Percentiles rank a stretch among this genome's conserved stretches.
Conservation (phyloP, 129 eudicot species). For the Kitagawia praeruptora region DNA sequence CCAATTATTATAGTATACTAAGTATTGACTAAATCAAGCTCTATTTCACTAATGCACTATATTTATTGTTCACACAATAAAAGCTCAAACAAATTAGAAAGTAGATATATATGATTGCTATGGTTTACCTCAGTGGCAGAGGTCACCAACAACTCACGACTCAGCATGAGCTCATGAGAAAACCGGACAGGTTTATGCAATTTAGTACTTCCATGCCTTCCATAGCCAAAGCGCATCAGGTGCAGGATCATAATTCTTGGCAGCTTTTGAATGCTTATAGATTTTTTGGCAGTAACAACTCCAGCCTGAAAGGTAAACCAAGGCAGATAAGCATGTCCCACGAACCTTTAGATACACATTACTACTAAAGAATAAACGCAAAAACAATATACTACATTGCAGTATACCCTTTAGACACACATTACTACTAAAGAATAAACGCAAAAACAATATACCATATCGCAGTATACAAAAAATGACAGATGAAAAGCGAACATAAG, state of each 20-base stretch:
- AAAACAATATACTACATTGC: neutral
- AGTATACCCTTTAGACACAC: neutral
- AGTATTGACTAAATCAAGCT: neutral
- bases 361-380: neutral
- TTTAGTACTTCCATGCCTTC: slow-evolving; percentile 81
- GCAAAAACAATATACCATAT: neutral
- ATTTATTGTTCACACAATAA: neutral
- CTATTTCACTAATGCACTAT: neutral
- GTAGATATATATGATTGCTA: neutral
- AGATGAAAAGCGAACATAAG: neutral
- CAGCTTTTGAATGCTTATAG: slow-evolving; percentile 65
- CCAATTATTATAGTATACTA: neutral
- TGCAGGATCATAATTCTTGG: slow-evolving; percentile 86
- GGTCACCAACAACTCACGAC: slow-evolving; percentile 69
- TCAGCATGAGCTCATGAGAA: slow-evolving; percentile 66
- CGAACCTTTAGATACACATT: neutral
- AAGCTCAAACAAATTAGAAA: neutral
- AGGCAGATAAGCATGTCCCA: slow-evolving; percentile 4
- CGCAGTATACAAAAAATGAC: neutral
- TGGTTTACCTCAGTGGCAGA: slow-evolving; percentile 55
- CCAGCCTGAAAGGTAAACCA: slow-evolving; percentile 52
- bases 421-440: neutral
- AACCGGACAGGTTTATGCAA: slow-evolving; percentile 71
- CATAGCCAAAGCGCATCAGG: slow-evolving; percentile 77
- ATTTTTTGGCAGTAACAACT: slow-evolving; percentile 70